Conservation (phyloP, 805 yeast species). For the Cyberlindnera americana region DNA sequence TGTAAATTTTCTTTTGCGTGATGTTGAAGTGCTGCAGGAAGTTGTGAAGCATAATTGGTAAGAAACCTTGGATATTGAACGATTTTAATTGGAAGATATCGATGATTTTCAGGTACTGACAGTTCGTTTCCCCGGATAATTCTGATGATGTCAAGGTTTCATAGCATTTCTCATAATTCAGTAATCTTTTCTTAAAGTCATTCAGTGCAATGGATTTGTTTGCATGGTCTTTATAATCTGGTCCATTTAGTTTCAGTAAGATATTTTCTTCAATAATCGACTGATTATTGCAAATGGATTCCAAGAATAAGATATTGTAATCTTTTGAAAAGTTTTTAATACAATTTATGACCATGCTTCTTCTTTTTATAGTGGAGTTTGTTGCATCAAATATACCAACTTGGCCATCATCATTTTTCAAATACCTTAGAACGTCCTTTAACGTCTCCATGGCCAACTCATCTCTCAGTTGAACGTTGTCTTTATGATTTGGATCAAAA, state of each 20-base stretch:
- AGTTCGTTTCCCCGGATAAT: slow-evolving; percentile 40
- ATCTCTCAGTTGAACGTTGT: slow-evolving; percentile 38
- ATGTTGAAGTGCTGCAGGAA: slow-evolving; percentile 22
- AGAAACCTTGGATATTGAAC: slow-evolving; percentile 44
- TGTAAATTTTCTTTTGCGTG: slow-evolving; percentile 22
- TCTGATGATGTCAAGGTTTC: slow-evolving; percentile 43
- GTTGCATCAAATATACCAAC: slow-evolving; percentile 54
- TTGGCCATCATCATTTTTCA: slow-evolving; percentile 33
- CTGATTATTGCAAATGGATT: slow-evolving; percentile 31
- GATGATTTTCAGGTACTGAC: slow-evolving; percentile 59
- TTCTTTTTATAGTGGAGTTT: slow-evolving; percentile 42
- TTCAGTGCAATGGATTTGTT: slow-evolving; percentile 24
- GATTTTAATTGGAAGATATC: slow-evolving; percentile 56
- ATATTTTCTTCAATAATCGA: slow-evolving; percentile 30
- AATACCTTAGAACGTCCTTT: slow-evolving; percentile 32
- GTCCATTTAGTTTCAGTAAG: slow-evolving; percentile 31
- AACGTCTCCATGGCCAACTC: slow-evolving; percentile 45
- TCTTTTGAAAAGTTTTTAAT: slow-evolving; percentile 34
- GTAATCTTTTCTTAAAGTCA: slow-evolving; percentile 42
- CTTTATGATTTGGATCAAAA: slow-evolving; percentile 37
- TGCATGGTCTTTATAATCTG: slow-evolving; percentile 25
- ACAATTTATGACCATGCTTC: slow-evolving; percentile 38
- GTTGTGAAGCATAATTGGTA: slow-evolving; percentile 19
- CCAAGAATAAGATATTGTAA: slow-evolving; percentile 39
- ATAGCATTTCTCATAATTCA: slow-evolving; percentile 51